phyloP scores from a whole-genome alignment of 2,329 filamentous ascomycete species.

The Purpureocillium takamizusanense region DNA sequence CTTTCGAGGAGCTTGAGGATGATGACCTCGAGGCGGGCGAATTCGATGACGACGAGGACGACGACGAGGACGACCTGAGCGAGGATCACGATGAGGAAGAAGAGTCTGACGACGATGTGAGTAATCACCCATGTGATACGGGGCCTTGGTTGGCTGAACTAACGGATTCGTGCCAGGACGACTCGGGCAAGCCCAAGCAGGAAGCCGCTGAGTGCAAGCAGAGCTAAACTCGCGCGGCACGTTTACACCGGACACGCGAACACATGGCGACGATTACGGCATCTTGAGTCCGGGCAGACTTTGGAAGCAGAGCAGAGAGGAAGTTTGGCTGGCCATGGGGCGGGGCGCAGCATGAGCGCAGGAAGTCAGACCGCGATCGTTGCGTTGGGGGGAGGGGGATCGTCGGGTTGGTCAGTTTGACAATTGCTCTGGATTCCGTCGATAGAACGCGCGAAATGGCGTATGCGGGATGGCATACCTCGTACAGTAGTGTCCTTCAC shows the following conservation, averaged over 20 bases:
- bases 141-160: neutral
- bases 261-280: neutral
- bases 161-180: slow-evolving; percentile 48
- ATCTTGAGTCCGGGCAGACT: neutral
- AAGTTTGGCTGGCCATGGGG: neutral
- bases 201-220: slow-evolving; percentile 95
- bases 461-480: slow-evolving; percentile 3
- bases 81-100: slow-evolving; percentile 79
- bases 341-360: no score
- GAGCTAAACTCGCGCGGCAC: slow-evolving; percentile 44
- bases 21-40: slow-evolving; percentile 47
- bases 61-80: slow-evolving; percentile 79
- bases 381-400: neutral
- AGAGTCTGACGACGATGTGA: slow-evolving; percentile 70
- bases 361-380: neutral
- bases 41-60: slow-evolving; percentile 85
- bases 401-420: neutral
- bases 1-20: slow-evolving; percentile 84
- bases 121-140: slow-evolving; percentile 14
- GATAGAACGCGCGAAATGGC: slow-evolving; percentile 9
- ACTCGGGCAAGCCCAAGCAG: slow-evolving; percentile 83
- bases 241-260: neutral
- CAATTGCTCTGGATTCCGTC: slow-evolving; percentile 5
- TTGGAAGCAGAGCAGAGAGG: neutral
- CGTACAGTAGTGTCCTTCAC: no score